phyloP scores from a whole-genome alignment of 164 flowering plant genomes.

The Echeveria elegans region DNA sequence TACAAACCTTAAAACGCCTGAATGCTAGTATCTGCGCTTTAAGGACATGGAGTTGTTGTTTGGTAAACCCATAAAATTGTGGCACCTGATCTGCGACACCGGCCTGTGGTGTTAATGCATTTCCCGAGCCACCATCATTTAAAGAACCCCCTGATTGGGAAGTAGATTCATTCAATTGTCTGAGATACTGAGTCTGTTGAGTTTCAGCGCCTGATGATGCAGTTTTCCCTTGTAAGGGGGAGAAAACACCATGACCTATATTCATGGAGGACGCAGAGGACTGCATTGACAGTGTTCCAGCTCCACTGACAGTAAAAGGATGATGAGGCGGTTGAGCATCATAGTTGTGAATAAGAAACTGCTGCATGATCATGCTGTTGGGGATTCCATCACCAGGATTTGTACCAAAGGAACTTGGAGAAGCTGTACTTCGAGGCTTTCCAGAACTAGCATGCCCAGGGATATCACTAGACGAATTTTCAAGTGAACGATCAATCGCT shows the following conservation, averaged over 20 bases:
- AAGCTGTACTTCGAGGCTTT: slow-evolving; percentile 46
- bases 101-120: slow-evolving; percentile 33
- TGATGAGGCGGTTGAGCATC: slow-evolving; percentile 48
- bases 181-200: slow-evolving; percentile 47
- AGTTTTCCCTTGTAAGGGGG: slow-evolving; percentile 28
- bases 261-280: slow-evolving; percentile 46
- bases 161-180: slow-evolving; percentile 49
- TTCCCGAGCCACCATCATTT: slow-evolving; percentile 31
- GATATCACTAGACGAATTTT: slow-evolving; percentile 62
- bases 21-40: slow-evolving; percentile 96
- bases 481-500: slow-evolving; percentile 59
- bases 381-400: slow-evolving; percentile 27
- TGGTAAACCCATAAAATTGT: slow-evolving; percentile 65
- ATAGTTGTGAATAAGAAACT: slow-evolving; percentile 35
- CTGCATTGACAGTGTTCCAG: slow-evolving; percentile 56
- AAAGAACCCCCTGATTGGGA: slow-evolving; percentile 38
- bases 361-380: slow-evolving; percentile 39
- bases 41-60: slow-evolving; percentile 94
- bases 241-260: slow-evolving; percentile 40
- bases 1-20: slow-evolving; percentile 81
- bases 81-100: slow-evolving; percentile 27
- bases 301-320: slow-evolving; percentile 33
- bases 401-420: slow-evolving; percentile 40
- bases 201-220: slow-evolving; percentile 29
- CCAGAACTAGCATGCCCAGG: slow-evolving; percentile 60